These are phyloP conservation scores for Trichocladium uniseriatum DNA, from an alignment of 495 filamentous ascomycete genomes.

Conservation along the genomic window DNA sequence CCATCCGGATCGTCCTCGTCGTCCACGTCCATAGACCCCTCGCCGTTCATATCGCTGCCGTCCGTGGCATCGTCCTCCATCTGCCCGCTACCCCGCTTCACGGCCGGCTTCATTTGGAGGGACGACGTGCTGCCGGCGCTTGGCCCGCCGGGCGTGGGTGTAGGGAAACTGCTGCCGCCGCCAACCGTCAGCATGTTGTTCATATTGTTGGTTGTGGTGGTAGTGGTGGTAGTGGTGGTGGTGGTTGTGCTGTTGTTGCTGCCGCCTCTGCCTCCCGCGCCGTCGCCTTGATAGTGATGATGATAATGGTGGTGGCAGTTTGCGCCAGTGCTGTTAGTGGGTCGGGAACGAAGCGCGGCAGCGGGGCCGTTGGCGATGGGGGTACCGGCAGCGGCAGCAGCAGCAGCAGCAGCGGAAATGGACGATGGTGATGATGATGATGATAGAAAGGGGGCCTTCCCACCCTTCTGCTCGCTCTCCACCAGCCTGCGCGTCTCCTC, in stretches of 20 bases:
- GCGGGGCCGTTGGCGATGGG: background rate
- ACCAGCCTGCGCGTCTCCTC: slow-evolving; percentile 38
- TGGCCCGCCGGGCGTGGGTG: background rate
- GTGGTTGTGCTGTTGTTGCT: background rate
- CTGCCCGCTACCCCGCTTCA: slow-evolving; percentile 36
- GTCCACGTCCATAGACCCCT: slow-evolving; percentile 20
- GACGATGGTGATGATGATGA: background rate
- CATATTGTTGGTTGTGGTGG: background rate
- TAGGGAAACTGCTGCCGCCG: slow-evolving; percentile 7
- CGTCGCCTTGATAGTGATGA: slow-evolving; percentile 4
- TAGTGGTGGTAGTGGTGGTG: no score
- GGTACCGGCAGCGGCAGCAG: background rate
- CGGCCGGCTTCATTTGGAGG: slow-evolving; percentile 12
- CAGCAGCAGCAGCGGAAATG: background rate
- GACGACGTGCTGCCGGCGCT: background rate
- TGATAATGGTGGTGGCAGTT: background rate
- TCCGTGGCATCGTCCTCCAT: slow-evolving; percentile 45
- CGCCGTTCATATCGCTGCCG: slow-evolving; percentile 33
- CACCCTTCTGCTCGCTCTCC: slow-evolving; percentile 35
- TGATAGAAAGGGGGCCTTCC: background rate
- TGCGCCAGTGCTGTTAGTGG: no score
- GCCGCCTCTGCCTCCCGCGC: slow-evolving; percentile 11
- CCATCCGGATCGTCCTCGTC: slow-evolving; percentile 22
- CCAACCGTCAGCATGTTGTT: slow-evolving; percentile 21
- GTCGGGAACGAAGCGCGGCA: no score